phyloP scores from a whole-genome alignment of 305 asterid genomes.

The Andrographis paniculata region DNA sequence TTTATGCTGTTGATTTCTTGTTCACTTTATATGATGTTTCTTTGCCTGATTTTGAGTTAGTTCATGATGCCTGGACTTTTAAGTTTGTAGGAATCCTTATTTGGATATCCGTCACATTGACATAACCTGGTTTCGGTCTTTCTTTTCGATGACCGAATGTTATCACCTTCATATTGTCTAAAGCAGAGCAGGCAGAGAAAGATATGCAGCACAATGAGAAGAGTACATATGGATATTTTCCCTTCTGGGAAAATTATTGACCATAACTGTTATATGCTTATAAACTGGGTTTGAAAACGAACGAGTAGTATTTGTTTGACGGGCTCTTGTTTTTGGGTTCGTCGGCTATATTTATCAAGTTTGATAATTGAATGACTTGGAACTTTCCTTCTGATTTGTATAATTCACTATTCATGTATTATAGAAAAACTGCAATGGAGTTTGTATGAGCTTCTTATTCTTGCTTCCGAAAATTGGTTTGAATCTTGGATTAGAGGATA shows the following conservation, averaged over 20 bases:
- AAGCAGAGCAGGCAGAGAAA: slow-evolving; percentile 6
- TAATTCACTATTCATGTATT: no score
- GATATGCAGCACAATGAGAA: slow-evolving; percentile 1
- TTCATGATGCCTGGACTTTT: slow-evolving; percentile 7
- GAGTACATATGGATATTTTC: background rate
- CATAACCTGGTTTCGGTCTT: slow-evolving; percentile 10
- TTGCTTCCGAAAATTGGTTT: no score
- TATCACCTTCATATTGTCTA: slow-evolving; percentile 4
- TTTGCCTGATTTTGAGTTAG: slow-evolving; percentile 13
- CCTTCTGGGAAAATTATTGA: slow-evolving; percentile 3
- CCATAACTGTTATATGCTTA: no score
- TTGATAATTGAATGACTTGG: no score
- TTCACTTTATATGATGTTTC: slow-evolving; percentile 1
- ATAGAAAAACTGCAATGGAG: no score
- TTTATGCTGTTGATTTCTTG: background rate
- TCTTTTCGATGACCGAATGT: slow-evolving; percentile 10
- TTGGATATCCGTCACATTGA: slow-evolving; percentile 14
- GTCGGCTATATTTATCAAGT: no score
- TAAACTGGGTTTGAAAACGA: no score
- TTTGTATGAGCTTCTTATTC: no score
- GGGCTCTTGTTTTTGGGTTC: no score
- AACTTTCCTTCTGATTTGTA: no score
- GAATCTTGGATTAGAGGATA: no score
- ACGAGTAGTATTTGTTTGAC: no score
- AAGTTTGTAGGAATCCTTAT: slow-evolving; percentile 9